A percentile compares a stretch with the other conserved stretches of the same genome.
phyloP scores from a whole-genome alignment of 192 early-diverging fungal species.

The Umbelopsis sp. region DNA sequence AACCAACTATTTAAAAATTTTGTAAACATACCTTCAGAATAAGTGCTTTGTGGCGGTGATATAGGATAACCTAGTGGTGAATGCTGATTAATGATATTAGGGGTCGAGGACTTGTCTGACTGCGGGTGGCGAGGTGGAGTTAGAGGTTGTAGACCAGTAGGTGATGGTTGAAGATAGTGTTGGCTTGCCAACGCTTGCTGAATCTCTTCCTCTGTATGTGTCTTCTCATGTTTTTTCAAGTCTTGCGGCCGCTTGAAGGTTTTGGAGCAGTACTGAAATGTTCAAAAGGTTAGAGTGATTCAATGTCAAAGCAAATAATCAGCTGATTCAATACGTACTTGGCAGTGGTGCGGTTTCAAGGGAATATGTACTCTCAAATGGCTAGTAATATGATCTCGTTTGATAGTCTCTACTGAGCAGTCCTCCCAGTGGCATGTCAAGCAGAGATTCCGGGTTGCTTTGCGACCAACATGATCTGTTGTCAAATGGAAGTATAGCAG shows the following conservation, averaged over 20 bases:
- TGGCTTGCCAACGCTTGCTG: neutral
- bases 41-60: slow-evolving; percentile 33
- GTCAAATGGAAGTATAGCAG: slow-evolving; percentile 84
- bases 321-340: slow-evolving; percentile 35
- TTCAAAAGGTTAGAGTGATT: neutral
- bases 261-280: slow-evolving; percentile 66
- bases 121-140: slow-evolving; percentile 17
- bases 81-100: neutral
- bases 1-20: too few species aligned
- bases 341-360: slow-evolving; percentile 87
- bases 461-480: slow-evolving; percentile 90
- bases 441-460: slow-evolving; percentile 84
- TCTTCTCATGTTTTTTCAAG: slow-evolving; percentile 90
- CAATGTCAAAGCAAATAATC: neutral
- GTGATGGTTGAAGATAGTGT: neutral
- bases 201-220: slow-evolving; percentile 57
- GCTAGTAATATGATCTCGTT: slow-evolving; percentile 98
- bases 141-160: slow-evolving; percentile 1
- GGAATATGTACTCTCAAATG: slow-evolving; percentile 93
- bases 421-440: slow-evolving; percentile 88
- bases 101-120: neutral
- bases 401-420: slow-evolving; percentile 71
- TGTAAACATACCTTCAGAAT: slow-evolving; percentile 27
- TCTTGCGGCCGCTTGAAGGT: slow-evolving; percentile 93
- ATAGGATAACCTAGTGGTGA: slow-evolving; percentile 23